Evolutionary conservation across 2,329 filamentous ascomycete species (phyloP), one percentile per base, ranked within the genome.

Genomic region (Neospermospora avenae): DNA sequence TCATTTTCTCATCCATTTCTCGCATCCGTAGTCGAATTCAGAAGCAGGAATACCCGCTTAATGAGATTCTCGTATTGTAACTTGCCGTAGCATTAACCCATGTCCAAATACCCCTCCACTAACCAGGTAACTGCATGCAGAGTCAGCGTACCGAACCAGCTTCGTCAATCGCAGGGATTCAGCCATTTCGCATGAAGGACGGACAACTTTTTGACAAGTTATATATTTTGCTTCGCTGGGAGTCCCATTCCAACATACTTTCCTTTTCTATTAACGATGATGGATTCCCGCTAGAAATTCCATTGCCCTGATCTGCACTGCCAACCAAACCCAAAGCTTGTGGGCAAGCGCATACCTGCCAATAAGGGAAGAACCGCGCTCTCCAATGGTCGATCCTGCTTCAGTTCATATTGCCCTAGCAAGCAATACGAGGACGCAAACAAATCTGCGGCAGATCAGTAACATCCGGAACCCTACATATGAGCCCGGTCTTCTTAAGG

Each of bases 151-250:
- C n/a, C n/a, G n/a, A n/a, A n/a, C n/a, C n/a, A n/a, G n/a, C n/a
- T n/a, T n/a, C n/a, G n/a, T n/a, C n/a, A n/a, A n/a, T n/a, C n/a
- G n/a, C 55, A 13, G 58, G 45, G 55, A 52, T 34, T 31, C 18
- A 51, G n/a, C 41, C 57, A 22, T 13, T 53, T n/a, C 22, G 51
- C 54, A 62, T 60, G 8, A 63, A 57, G 60, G 58, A 41, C 49
- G 49, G 24, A 54, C 22, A n/a, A 41, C 37, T 28, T 54, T 53
- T 14, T 35, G 18, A 37, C 18, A 37, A 14, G 20, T 35, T 51
- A 22, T n/a, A 20, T 35, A 22, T 37, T 51, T 10, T 18, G 3
- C n/a, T 10, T 51, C n/a, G 18, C 14, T 16, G 18, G 18, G 48
- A 37, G 2, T 22, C 48, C 31, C 31, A 16, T 13, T 35, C n/a